Evolutionary conservation across 306 rosid genomes (phyloP), one percentile per base, ranked within the genome.

Genomic region (cucumber (Cucumis sativus)): DNA sequence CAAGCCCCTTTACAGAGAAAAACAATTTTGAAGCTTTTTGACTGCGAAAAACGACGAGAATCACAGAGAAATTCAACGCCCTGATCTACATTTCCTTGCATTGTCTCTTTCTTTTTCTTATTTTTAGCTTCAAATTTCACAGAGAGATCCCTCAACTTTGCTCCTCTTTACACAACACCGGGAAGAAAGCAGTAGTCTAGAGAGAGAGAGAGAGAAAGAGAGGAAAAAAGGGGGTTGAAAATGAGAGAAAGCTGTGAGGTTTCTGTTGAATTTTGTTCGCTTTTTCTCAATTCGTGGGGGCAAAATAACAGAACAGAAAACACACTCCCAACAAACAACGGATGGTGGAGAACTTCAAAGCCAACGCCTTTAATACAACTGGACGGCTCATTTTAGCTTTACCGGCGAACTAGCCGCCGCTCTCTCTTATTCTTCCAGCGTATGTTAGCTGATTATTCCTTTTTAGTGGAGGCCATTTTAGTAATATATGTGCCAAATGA

Each of bases 11-110:
- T 18, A 43, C 55, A 49, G 72, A 54, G 59, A 41, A 23, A 54
- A 69, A 23, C 61, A 84, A 72, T 25, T 49, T 71, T 25, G 81
- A 77, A 84, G 82, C 85, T 81, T 82, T 86, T 74, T 77, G 64
- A 75, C 77, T 23, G 51, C 39, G 55, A 39, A 63, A 60, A 15
- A 64, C 52, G 62, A 80, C 30, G 80, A 62, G 35, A 59, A 79
- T 70, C 63, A 79, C 69, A 81, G 73, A 66, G 59, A 73, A 81
- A 84, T 54, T 82, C 40, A 62, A 79, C 83, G 52, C 77, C 79
- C 79, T 61, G 76, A 77, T 86, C 76, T 80, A 73, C 83, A 82
- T 49, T 60, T 47, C 78, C 84, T 68, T 79, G 83, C 73, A 82
- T 78, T 49, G 74, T 54, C 55, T 25, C 28, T 17, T 55, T 41